Evolutionary conservation across 1,139 yeast genomes (phyloP).

Genomic region (Debaryomyces subglobosus): DNA sequence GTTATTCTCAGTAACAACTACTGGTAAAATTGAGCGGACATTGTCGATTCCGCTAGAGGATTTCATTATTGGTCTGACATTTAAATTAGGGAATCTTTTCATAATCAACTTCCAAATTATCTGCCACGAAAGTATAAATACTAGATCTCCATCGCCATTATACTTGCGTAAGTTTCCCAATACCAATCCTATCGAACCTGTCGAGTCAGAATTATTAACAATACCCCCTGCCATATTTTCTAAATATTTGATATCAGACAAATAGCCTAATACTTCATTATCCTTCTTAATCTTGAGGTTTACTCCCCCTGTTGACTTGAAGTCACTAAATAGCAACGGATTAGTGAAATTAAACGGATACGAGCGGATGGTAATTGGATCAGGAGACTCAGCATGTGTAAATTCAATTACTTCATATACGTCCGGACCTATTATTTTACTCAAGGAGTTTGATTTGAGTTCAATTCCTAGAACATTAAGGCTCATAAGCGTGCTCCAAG

Average conservation of each 20-base stretch:
- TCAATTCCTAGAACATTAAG: constrained; percentile 9
- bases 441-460: background rate
- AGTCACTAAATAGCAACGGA: constrained; percentile 56
- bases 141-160: constrained; percentile 65
- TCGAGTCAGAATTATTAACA: constrained; percentile 23
- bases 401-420: constrained; percentile 9
- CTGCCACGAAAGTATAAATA: constrained; percentile 55
- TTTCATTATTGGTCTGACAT: background rate
- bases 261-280: constrained; percentile 25
- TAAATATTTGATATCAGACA: constrained; percentile 58
- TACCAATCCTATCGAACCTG: constrained; percentile 51
- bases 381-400: constrained; percentile 10
- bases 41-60: background rate
- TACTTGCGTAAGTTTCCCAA: constrained; percentile 51
- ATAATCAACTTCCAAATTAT: constrained; percentile 14
- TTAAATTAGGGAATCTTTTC: background rate
- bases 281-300: constrained; percentile 30
- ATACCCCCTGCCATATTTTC: constrained; percentile 71
- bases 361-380: constrained; percentile 32
- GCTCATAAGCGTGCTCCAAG: constrained; percentile 10
- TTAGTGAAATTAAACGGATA: constrained; percentile 65
- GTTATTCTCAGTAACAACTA: constrained; percentile 13
- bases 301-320: constrained; percentile 48
- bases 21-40: constrained; percentile 19
- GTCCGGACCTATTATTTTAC: background rate